phyloP scores from a whole-genome alignment of 2,329 filamentous ascomycete species.

The Delphinella strobiligena region DNA sequence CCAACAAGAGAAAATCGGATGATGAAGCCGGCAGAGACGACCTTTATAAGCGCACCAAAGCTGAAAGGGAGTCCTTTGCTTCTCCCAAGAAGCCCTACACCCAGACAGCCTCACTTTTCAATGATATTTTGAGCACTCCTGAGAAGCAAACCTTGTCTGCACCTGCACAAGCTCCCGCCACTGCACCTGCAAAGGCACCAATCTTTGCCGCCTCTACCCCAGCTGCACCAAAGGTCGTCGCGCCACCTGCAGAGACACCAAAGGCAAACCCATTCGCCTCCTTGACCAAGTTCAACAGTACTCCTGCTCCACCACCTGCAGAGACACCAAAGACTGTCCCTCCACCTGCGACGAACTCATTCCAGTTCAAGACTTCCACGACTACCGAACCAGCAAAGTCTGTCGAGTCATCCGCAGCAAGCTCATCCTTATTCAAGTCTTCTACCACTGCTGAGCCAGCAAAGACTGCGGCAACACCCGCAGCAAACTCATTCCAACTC shows the following conservation, averaged over 20 bases:
- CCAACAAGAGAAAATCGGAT: constrained; percentile 4
- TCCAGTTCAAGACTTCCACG: background rate
- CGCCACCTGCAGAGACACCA: constrained; percentile 4
- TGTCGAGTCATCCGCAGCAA: background rate
- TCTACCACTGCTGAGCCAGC: too few species aligned
- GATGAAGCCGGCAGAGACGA: constrained; percentile 4
- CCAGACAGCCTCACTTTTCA: constrained; percentile 9
- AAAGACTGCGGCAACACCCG: background rate
- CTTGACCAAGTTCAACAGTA: constrained; percentile 5
- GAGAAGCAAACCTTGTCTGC: constrained; percentile 3
- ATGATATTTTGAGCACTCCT: constrained; percentile 8
- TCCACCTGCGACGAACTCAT: background rate
- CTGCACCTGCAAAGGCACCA: background rate
- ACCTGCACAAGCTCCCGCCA: background rate
- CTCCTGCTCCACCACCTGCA: background rate
- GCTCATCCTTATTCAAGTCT: constrained; percentile 5
- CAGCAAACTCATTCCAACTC: constrained; percentile 3
- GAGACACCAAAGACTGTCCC: background rate
- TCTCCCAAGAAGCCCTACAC: constrained; percentile 7
- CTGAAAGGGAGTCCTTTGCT: background rate
- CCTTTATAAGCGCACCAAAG: constrained; percentile 5
- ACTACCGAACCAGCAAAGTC: too few species aligned
- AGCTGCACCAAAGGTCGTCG: constrained; percentile 2
- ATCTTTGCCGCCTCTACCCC: constrained; percentile 2
- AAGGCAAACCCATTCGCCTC: constrained; percentile 10